phyloP scores from a whole-genome alignment of 2,329 filamentous ascomycete genomes.

The Microdochium paspali region DNA sequence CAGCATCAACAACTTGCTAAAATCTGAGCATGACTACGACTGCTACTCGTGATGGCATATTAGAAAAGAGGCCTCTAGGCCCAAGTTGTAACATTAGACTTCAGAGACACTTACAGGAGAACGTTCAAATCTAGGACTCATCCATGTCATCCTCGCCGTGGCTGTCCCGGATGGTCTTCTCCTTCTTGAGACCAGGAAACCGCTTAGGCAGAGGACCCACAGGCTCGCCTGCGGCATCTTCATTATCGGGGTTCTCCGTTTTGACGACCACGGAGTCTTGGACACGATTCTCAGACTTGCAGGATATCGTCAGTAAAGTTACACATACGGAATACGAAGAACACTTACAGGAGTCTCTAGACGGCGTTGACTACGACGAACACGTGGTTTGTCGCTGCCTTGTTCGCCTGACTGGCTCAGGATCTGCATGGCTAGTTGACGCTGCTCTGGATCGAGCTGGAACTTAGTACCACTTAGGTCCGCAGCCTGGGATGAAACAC shows the following conservation, averaged over 20 bases:
- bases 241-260: not conserved
- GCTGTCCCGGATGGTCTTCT: not conserved
- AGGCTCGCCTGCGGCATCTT: not conserved
- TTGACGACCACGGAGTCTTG: not conserved
- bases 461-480: not conserved
- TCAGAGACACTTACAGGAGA: not conserved
- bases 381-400: not conserved
- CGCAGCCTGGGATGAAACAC: not conserved
- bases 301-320: too few species aligned
- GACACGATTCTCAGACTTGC: not conserved
- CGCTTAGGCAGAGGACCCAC: not conserved
- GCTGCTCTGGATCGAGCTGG: not conserved
- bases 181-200: not conserved
- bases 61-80: too few species aligned
- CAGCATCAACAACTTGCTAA: too few species aligned
- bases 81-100: too few species aligned
- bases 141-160: not conserved
- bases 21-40: too few species aligned
- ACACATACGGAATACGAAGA: not conserved
- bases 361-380: not conserved
- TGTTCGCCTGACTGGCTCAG: not conserved
- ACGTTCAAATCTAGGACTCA: not conserved
- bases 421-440: not conserved
- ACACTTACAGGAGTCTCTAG: not conserved
- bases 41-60: too few species aligned